phyloP scores from a whole-genome alignment of 805 yeast species.

The Lipomyces chichibuensis region DNA sequence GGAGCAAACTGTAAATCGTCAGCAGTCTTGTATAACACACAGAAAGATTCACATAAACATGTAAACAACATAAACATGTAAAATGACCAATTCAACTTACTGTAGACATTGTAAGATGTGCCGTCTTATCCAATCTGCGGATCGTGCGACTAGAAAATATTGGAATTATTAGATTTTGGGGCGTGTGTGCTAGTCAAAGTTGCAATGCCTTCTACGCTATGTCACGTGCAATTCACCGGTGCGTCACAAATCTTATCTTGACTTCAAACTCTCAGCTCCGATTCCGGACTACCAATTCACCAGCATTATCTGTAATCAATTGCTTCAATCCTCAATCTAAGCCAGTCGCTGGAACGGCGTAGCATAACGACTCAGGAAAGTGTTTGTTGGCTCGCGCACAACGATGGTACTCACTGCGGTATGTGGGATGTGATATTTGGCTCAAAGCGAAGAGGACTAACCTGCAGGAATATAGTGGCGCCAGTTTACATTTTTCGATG shows the following conservation, averaged over 20 bases:
- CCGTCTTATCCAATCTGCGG: not conserved
- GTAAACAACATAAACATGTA: not conserved
- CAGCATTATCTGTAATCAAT: not conserved
- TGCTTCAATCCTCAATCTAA: not conserved
- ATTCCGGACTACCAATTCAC: not conserved
- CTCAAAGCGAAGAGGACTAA: not conserved
- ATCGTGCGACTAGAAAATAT: not conserved
- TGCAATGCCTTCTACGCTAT: not conserved
- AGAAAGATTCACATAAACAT: not conserved
- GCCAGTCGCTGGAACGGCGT: not conserved
- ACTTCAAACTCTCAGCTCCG: not conserved
- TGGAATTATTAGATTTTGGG: not conserved
- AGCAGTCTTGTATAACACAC: not conserved
- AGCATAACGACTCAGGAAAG: not conserved
- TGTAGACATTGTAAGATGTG: slow-evolving; percentile 5
- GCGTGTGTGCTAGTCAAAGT: not conserved
- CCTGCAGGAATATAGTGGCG: slow-evolving; percentile 54
- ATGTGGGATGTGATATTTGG: not conserved
- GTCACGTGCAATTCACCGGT: not conserved
- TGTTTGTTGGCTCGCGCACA: not conserved
- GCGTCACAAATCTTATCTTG: not conserved
- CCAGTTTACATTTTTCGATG: slow-evolving; percentile 84
- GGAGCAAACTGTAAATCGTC: slow-evolving; percentile 51
- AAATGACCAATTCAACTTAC: slow-evolving; percentile 1
- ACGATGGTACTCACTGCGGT: slow-evolving; percentile 22